Base-by-base conservation (phyloP, 2,329 filamentous ascomycete genomes). In the Plenodomus biglobosus region DNA sequence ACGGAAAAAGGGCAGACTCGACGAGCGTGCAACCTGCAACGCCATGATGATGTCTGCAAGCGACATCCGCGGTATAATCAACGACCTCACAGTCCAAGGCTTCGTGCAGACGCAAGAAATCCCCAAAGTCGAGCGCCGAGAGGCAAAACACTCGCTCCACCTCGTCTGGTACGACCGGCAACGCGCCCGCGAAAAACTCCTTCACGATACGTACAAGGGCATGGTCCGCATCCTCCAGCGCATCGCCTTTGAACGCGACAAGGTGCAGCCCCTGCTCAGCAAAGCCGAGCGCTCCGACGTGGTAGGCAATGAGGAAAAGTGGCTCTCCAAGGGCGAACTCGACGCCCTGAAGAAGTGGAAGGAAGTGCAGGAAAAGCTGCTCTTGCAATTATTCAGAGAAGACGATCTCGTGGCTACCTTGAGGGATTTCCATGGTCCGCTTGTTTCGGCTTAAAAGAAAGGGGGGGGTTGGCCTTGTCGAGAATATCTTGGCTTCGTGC, bases 81-180 rank as follows among this genome's bases (percentile, higher is more conserved):
- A 89, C 13, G 84, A 86, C 53, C 88, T 99, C 80, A 89, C 95
- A 59, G 85, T 90, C 69, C 85, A 85, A 16, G 92, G 94, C 1
- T 86, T 94, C 52, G 84, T 96, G 11, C 90, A 97, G 58, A 84
- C 95, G 5, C 94, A 99, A 70, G 94, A 99, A 75, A 87, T 99
- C 0, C 94, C 94, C 0, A 88, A 89, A 57, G 92, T 97, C 64
- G 87, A 87, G 56, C 86, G 85, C 53, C 86, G 91, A 27, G 83
- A 88, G 61, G 89, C 92, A 0, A 88, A 86, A 53, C 85, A 90
- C 43, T 95, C 91, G 0, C 81, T 96, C 19, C 97, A 92, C 69
- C 83, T 97, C 46, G 96, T 92, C 86, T 96, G 85, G 77, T 95
- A 90, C 71, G 92, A 97, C 66, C 77, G 82, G 10, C 84, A 90